Evolutionary conservation across 352 stramenopile genomes (phyloP), one percentile per base, ranked within the genome.

Genomic region (Aphanomyces euteiches): DNA sequence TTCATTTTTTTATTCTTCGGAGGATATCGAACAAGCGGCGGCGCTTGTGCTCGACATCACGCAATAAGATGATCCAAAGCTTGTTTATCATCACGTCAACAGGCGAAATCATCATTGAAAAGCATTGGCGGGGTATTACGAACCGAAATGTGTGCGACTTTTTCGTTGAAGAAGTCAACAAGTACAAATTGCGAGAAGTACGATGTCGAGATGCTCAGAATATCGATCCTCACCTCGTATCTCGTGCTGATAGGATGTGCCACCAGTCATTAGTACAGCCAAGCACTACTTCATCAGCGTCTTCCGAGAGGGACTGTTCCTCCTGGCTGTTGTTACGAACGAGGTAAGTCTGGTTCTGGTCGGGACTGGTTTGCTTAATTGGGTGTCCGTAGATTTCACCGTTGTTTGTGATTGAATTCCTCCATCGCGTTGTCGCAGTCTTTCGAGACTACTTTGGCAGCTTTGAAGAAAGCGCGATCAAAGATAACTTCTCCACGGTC

Each of bases 91-190:
- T 98, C 68, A 98, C 92, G 69, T 94, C 92, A 59, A 96, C 87
- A 5, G 96, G 96, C 72, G 96, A 99, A 83, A 90, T 98, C 56
- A 90, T 99, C 71, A 98, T 99, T 75, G 97, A 99, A 81, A 98
- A 98, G 75, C 97, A 99, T 78, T 99, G 97, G 90, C 93, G 96
- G 36, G 95, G 90, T 3, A 84, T 97, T 57, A 98, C 95, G 38
- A 95, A 83, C 67, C 91, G 97, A 67, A 96, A 91, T 68, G 89
- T 99, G 59, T 98, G 96, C 79, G 96, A 99, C 69, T 97, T 97
- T 75, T 99, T 99, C 83, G 98, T 98, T 95, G 92, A 98, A 67
- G 88, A 97, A 71, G 96, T 96, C 74, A 98, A 90, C 84, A 98
- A 94, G 76, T 94, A 94, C 75, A 83, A 84, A 37, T 82, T 91